Percentiles rank a stretch among this genome's conserved stretches.
phyloP scores from a whole-genome alignment of 208 protist species.

The Leishmania braziliensis region DNA sequence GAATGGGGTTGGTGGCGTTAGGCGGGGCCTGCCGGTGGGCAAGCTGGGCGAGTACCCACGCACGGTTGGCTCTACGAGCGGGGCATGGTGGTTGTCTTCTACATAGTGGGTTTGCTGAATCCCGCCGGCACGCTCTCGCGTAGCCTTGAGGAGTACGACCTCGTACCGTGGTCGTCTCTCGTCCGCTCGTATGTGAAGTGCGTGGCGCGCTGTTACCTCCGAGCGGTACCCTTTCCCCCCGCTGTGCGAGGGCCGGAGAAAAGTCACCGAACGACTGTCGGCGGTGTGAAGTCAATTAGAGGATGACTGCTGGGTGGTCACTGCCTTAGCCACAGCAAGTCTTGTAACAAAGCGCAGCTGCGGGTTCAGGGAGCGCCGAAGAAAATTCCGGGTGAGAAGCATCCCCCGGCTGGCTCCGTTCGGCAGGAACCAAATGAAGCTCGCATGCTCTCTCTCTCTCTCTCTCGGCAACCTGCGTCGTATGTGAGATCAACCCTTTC shows the following conservation, averaged over 20 bases:
- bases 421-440: too few species aligned
- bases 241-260: background rate
- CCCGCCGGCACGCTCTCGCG: background rate
- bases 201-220: background rate
- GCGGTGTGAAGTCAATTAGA: background rate
- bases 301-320: background rate
- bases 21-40: too few species aligned
- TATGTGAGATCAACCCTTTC: background rate
- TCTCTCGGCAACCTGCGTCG: background rate
- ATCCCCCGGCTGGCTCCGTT: background rate
- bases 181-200: background rate
- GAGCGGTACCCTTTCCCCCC: background rate
- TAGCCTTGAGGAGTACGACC: background rate
- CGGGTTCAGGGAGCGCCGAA: background rate
- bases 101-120: background rate
- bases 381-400: background rate
- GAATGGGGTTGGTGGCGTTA: too few species aligned
- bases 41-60: background rate
- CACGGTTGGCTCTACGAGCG: background rate
- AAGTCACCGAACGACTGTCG: background rate
- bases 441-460: background rate
- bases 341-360: background rate
- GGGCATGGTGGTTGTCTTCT: background rate
- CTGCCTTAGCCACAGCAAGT: background rate
- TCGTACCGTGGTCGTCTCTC: background rate